These are phyloP conservation scores for Escovopsis weberi DNA, from an alignment of 2,329 filamentous ascomycete species.

Conservation along the genomic window DNA sequence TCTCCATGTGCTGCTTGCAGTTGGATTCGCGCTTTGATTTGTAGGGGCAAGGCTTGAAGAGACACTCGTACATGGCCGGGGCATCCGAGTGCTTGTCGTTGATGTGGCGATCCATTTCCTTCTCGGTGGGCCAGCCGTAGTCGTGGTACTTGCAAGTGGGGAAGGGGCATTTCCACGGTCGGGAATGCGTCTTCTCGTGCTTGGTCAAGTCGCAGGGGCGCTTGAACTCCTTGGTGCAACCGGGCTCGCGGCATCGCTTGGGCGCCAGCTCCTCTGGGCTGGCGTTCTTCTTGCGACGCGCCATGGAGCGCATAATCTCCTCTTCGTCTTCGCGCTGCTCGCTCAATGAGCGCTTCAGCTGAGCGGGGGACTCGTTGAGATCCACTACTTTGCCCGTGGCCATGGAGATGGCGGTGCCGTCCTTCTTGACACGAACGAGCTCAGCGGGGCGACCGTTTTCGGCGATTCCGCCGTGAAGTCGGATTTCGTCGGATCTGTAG, in stretches of 20 bases:
- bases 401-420: slow-evolving; percentile 67
- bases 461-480: slow-evolving; percentile 66
- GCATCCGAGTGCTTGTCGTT: slow-evolving; percentile 86
- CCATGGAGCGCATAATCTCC: slow-evolving; percentile 82
- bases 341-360: slow-evolving; percentile 52
- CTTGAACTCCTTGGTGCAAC: slow-evolving; percentile 86
- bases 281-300: slow-evolving; percentile 85
- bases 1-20: slow-evolving; percentile 98
- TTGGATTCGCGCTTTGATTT: slow-evolving; percentile 93
- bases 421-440: slow-evolving; percentile 67
- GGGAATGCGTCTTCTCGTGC: slow-evolving; percentile 94
- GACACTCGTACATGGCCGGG: slow-evolving; percentile 71
- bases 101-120: slow-evolving; percentile 88
- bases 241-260: slow-evolving; percentile 58
- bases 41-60: slow-evolving; percentile 74
- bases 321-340: slow-evolving; percentile 65
- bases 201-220: slow-evolving; percentile 95
- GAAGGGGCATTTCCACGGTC: slow-evolving; percentile 85
- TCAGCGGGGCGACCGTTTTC: slow-evolving; percentile 73
- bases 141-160: slow-evolving; percentile 77
- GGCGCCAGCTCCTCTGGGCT: slow-evolving; percentile 69
- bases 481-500: slow-evolving; percentile 48
- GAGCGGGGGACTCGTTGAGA: slow-evolving; percentile 32
- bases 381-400: slow-evolving; percentile 53
- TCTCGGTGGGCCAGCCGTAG: slow-evolving; percentile 91